A percentile compares a stretch with the other conserved stretches of the same genome.
phyloP scores from a whole-genome alignment of 495 filamentous ascomycete species.

The Terfezia boudieri region DNA sequence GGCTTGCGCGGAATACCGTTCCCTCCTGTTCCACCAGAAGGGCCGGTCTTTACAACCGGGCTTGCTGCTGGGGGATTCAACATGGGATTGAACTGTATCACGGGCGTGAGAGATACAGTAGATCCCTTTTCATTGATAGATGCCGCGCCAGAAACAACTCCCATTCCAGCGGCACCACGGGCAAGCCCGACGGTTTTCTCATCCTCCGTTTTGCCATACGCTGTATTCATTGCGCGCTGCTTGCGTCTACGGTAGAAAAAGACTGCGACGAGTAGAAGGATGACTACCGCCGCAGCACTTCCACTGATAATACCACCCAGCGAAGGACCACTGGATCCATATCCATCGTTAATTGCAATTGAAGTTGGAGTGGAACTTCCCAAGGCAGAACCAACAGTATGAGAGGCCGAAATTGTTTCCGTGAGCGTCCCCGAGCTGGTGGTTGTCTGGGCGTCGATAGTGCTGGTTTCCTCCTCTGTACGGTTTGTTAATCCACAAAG shows the following conservation, averaged over 20 bases:
- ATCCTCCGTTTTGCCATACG: slow-evolving; percentile 28
- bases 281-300: slow-evolving; percentile 39
- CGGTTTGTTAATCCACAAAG: neutral
- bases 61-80: slow-evolving; percentile 28
- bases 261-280: slow-evolving; percentile 37
- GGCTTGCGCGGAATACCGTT: slow-evolving; percentile 8
- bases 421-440: neutral
- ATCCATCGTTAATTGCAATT: slow-evolving; percentile 14
- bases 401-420: slow-evolving; percentile 10
- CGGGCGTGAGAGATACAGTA: slow-evolving; percentile 61
- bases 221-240: slow-evolving; percentile 29
- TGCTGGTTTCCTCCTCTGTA: too few relatives aligned
- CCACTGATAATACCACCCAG: slow-evolving; percentile 61
- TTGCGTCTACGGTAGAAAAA: slow-evolving; percentile 46
- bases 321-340: slow-evolving; percentile 29
- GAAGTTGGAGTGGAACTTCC: slow-evolving; percentile 15
- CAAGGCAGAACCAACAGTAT: slow-evolving; percentile 18
- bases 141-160: slow-evolving; percentile 8
- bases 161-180: slow-evolving; percentile 4
- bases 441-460: too few relatives aligned
- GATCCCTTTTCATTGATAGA: slow-evolving; percentile 30
- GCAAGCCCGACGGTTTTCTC: slow-evolving; percentile 27
- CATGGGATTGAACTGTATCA: slow-evolving; percentile 68
- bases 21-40: slow-evolving; percentile 12
- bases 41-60: slow-evolving; percentile 18